A percentile compares a stretch with the other conserved stretches of the same genome.
Evolutionary conservation across 1,284 basidiomycete genomes (phyloP).

Genomic region (Puccinia novopanici): DNA sequence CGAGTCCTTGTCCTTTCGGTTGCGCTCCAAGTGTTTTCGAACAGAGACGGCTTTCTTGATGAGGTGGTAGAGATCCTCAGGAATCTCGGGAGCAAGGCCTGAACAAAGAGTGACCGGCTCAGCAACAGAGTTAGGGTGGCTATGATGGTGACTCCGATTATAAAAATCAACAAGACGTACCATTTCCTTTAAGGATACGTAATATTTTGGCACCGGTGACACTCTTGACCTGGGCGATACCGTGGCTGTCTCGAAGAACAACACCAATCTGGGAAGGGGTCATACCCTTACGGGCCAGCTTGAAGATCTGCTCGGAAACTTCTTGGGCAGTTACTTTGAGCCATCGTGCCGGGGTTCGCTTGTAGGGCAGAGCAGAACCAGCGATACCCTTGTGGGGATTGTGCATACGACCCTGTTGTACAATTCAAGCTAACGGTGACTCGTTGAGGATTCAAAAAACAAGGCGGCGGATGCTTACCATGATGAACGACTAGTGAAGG

Average conservation of each 20-base stretch:
- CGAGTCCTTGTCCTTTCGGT: slow-evolving; percentile 86
- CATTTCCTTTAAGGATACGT: slow-evolving; percentile 92
- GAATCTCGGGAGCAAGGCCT: slow-evolving; percentile 96
- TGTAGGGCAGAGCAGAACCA: slow-evolving; percentile 96
- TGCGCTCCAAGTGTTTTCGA: slow-evolving; percentile 96
- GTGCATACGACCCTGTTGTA: slow-evolving; percentile 77
- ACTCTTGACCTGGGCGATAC: slow-evolving; percentile 91
- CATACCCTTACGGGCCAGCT: slow-evolving; percentile 95
- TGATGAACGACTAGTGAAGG: slow-evolving; percentile 4
- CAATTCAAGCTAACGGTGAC: neutral
- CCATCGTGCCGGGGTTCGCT: slow-evolving; percentile 91
- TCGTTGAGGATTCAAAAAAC: neutral
- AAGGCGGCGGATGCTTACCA: slow-evolving; percentile 16
- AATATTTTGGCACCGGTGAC: slow-evolving; percentile 99
- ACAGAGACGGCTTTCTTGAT: slow-evolving; percentile 99
- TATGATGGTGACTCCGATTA: neutral
- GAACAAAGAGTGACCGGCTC: neutral
- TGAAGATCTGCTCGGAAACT: slow-evolving; percentile 92
- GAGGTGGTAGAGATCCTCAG: slow-evolving; percentile 98
- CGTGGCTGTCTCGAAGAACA: slow-evolving; percentile 94
- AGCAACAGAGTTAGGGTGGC: too few species aligned
- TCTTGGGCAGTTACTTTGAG: slow-evolving; percentile 95
- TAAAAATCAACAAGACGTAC: slow-evolving; percentile 63
- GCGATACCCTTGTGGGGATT: slow-evolving; percentile 98
- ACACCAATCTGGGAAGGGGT: slow-evolving; percentile 98